phyloP scores from a whole-genome alignment of 2,329 filamentous ascomycete species.

The Colletotrichum horii region DNA sequence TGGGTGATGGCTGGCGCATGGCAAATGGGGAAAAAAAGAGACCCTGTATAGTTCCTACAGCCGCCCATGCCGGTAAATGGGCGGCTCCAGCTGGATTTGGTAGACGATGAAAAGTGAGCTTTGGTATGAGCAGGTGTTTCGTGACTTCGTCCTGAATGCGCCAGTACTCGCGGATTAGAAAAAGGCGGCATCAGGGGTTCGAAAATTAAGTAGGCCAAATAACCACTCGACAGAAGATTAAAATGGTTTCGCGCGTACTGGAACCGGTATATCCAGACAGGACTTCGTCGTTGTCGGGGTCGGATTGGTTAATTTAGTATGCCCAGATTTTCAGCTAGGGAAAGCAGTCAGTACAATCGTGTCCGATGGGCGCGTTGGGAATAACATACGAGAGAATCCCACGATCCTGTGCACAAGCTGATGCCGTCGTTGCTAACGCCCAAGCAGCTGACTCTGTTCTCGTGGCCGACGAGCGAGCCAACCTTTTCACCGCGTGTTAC shows the following conservation, averaged over 20 bases:
- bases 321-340: slow-evolving; percentile 85
- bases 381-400: slow-evolving; percentile 94
- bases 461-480: slow-evolving; percentile 93
- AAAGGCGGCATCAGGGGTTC: slow-evolving; percentile 19
- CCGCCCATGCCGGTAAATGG: slow-evolving; percentile 10
- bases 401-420: slow-evolving; percentile 98
- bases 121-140: slow-evolving; percentile 24
- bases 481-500: slow-evolving; percentile 96
- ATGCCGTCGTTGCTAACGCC: slow-evolving; percentile 99
- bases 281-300: slow-evolving; percentile 12
- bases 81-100: slow-evolving; percentile 18
- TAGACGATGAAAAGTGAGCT: slow-evolving; percentile 18
- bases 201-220: slow-evolving; percentile 23
- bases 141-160: slow-evolving; percentile 24
- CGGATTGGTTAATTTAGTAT: slow-evolving; percentile 56
- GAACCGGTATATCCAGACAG: slow-evolving; percentile 24
- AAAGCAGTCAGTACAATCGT: slow-evolving; percentile 39
- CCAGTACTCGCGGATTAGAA: slow-evolving; percentile 24
- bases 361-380: slow-evolving; percentile 51
- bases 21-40: slow-evolving; percentile 8
- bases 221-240: slow-evolving; percentile 24
- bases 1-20: slow-evolving; percentile 5
- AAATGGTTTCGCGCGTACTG: slow-evolving; percentile 23
- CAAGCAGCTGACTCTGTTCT: slow-evolving; percentile 98
- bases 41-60: slow-evolving; percentile 17